Percentiles rank a stretch among this genome's conserved stretches.
These are phyloP conservation scores for Fusarium albidum DNA, from an alignment of 2,329 filamentous ascomycete species.

Conservation along the genomic window DNA sequence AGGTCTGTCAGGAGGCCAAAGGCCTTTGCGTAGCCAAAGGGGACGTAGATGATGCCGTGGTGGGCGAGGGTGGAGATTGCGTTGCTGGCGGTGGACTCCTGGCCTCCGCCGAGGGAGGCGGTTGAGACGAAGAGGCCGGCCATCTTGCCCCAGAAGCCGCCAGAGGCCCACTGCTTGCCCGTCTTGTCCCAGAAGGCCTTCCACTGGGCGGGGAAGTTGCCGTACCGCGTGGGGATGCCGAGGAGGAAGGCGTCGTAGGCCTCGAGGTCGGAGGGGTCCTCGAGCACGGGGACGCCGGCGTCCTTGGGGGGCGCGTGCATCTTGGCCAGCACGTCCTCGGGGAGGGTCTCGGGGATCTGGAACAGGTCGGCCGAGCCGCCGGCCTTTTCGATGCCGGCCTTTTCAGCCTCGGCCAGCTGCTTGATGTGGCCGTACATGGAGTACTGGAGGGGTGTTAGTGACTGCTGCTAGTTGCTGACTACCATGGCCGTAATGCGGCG, in stretches of 20 bases:
- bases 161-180: slow-evolving; percentile 81
- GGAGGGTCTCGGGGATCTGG: slow-evolving; percentile 90
- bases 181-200: slow-evolving; percentile 94
- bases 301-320: slow-evolving; percentile 89
- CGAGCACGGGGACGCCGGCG: slow-evolving; percentile 69
- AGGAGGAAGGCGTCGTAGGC: slow-evolving; percentile 89
- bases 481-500: not conserved
- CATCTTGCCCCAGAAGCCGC: slow-evolving; percentile 85
- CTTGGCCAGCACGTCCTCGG: slow-evolving; percentile 83
- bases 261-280: slow-evolving; percentile 67
- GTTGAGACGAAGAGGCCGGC: slow-evolving; percentile 92
- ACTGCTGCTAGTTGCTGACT: not conserved
- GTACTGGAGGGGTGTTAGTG: slow-evolving; percentile 65
- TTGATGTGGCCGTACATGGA: slow-evolving; percentile 94
- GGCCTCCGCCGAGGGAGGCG: slow-evolving; percentile 85
- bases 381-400: slow-evolving; percentile 86
- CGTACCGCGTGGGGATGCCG: slow-evolving; percentile 94
- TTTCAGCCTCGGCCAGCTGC: slow-evolving; percentile 86
- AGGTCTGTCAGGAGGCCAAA: slow-evolving; percentile 77
- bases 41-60: slow-evolving; percentile 97
- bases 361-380: slow-evolving; percentile 84
- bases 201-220: slow-evolving; percentile 97
- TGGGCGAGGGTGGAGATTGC: slow-evolving; percentile 87
- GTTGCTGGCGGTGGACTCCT: slow-evolving; percentile 86
- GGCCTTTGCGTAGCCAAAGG: slow-evolving; percentile 85